Conservation (phyloP, 2,329 filamentous ascomycete genomes). For the Nannizzia gypsea region DNA sequence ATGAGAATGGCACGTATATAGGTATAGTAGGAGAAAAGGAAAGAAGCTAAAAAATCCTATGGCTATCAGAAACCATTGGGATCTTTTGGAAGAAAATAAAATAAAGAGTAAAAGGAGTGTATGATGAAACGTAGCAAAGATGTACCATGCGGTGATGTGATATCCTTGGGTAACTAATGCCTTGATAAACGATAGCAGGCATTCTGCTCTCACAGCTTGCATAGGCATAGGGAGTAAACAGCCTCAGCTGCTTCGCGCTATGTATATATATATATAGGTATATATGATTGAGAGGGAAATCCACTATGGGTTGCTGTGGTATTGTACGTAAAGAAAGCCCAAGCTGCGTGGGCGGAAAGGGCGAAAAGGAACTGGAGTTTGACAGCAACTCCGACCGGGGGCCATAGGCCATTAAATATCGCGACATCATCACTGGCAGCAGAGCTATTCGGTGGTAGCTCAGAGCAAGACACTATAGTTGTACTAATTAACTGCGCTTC, state of each 20-base stretch:
- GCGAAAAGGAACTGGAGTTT: neutral
- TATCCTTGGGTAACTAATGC: neutral
- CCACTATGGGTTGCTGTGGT: neutral
- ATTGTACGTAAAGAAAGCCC: neutral
- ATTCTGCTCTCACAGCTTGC: neutral
- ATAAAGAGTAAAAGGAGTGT: neutral
- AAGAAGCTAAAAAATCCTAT: neutral
- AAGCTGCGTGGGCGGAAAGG: neutral
- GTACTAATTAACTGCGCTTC: no score
- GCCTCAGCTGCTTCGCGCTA: neutral
- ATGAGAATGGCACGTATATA: constrained; percentile 1
- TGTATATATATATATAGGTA: no score
- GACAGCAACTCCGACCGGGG: neutral
- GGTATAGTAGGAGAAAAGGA: neutral
- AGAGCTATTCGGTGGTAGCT: neutral
- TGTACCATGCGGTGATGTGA: neutral
- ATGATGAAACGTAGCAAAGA: neutral
- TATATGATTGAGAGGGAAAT: neutral
- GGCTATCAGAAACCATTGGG: neutral
- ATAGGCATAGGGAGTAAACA: neutral
- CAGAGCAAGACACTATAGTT: neutral
- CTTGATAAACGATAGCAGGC: neutral
- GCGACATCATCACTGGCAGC: neutral
- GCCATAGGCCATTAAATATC: neutral
- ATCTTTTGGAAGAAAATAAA: neutral